phyloP scores from a whole-genome alignment of 208 protist species.

The Trichomonas gallinae region DNA sequence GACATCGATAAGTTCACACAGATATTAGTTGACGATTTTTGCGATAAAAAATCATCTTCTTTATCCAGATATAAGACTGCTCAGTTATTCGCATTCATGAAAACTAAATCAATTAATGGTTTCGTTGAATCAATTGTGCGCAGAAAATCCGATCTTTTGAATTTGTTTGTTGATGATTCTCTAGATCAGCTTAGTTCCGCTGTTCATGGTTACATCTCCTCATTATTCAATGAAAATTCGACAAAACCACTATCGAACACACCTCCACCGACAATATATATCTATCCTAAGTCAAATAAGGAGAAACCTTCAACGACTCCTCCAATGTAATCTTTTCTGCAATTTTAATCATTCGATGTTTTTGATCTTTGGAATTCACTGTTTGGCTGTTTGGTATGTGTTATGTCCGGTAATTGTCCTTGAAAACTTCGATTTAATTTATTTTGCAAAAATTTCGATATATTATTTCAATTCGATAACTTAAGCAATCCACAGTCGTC shows the following conservation, averaged over 20 bases:
- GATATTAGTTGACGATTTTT: neutral
- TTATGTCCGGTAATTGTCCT: no score
- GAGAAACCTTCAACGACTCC: neutral
- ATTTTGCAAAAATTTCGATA: no score
- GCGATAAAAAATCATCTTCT: neutral
- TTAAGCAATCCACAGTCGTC: no score
- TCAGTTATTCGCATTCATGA: neutral
- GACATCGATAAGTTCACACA: neutral
- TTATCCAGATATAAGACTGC: neutral
- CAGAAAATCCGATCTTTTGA: neutral
- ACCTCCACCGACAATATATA: neutral
- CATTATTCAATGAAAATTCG: neutral
- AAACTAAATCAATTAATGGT: neutral
- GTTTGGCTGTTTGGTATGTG: no score
- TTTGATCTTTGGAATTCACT: no score
- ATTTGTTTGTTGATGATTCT: neutral
- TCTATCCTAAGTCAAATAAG: neutral
- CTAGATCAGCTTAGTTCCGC: neutral
- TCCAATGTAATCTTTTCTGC: neutral
- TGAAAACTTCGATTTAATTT: no score
- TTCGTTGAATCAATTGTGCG: neutral
- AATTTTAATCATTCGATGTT: neutral
- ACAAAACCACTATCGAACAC: neutral
- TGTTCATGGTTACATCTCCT: neutral
- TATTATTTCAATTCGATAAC: no score